Evolutionary conservation across 106 monocot species (phyloP).

Genomic region (Cymbidium sinense): DNA sequence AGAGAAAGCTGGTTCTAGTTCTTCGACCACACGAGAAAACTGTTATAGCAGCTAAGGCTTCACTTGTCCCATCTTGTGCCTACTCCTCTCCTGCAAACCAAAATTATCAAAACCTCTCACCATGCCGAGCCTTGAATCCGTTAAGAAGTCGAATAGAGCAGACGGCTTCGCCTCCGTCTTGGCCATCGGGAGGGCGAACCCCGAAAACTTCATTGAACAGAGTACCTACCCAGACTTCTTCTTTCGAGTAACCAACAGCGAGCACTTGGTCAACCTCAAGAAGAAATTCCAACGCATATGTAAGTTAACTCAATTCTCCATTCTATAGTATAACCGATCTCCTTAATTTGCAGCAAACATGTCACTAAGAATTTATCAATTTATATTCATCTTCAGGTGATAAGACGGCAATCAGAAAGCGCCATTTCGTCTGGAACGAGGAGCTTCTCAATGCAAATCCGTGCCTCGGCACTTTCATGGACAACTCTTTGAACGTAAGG

Average conservation of each 20-base stretch:
- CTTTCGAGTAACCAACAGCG: constrained; percentile 10
- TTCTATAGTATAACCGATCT: no score
- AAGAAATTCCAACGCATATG: constrained; percentile 7
- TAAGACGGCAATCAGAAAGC: background rate
- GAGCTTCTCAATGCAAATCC: background rate
- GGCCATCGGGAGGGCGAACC: constrained; percentile 6
- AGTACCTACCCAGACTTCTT: constrained; percentile 22
- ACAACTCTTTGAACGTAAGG: background rate
- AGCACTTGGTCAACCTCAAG: constrained; percentile 4
- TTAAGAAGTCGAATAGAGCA: constrained; percentile 12
- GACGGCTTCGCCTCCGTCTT: constrained; percentile 17
- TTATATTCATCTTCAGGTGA: background rate
- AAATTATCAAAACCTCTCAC: background rate
- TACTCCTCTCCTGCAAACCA: background rate
- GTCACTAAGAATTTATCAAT: no score
- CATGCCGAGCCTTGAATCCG: constrained; percentile 9
- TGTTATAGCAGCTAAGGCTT: background rate
- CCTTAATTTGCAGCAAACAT: background rate
- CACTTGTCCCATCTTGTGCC: background rate
- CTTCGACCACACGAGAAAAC: background rate
- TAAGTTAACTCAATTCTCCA: background rate
- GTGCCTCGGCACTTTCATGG: background rate
- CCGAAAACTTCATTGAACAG: background rate
- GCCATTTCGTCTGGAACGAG: constrained; percentile 1
- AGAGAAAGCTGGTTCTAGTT: background rate